These are phyloP conservation scores for Venturia aucupariae DNA, from an alignment of 2,329 filamentous ascomycete species.

Conservation along the genomic window DNA sequence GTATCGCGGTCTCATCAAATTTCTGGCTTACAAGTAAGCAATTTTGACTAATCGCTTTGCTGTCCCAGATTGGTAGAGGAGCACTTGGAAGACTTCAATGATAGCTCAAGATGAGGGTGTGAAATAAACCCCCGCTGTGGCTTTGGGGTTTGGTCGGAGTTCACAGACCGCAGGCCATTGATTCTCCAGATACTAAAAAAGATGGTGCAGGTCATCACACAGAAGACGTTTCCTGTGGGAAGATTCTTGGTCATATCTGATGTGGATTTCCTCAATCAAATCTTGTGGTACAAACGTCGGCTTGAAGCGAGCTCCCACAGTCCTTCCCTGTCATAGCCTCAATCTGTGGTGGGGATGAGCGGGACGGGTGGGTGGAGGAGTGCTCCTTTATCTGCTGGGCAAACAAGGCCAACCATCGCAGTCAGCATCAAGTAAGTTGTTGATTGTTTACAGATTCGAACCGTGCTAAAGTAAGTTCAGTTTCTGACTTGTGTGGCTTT, in stretches of 20 bases:
- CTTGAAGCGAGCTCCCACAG: background rate
- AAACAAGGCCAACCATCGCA: background rate
- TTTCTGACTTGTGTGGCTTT: background rate
- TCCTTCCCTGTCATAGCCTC: constrained; percentile 54
- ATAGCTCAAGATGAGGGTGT: background rate
- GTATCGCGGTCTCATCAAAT: background rate
- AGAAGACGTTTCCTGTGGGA: background rate
- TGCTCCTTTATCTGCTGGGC: background rate
- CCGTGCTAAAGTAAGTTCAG: background rate
- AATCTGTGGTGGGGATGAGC: constrained; percentile 40
- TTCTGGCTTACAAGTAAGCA: background rate
- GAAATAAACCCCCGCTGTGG: no score
- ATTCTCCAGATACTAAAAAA: background rate
- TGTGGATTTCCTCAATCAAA: background rate
- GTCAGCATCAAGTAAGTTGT: background rate
- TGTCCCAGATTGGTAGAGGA: background rate
- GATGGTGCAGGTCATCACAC: background rate
- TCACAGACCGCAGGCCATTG: background rate
- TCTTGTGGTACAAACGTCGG: background rate
- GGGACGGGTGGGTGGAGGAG: constrained; percentile 28
- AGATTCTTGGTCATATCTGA: background rate
- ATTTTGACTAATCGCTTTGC: background rate
- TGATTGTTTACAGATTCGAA: background rate
- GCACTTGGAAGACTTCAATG: background rate
- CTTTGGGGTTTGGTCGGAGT: background rate